Evolutionary conservation across 2,329 filamentous ascomycete genomes (phyloP).

Genomic region (Penicillium sp.): DNA sequence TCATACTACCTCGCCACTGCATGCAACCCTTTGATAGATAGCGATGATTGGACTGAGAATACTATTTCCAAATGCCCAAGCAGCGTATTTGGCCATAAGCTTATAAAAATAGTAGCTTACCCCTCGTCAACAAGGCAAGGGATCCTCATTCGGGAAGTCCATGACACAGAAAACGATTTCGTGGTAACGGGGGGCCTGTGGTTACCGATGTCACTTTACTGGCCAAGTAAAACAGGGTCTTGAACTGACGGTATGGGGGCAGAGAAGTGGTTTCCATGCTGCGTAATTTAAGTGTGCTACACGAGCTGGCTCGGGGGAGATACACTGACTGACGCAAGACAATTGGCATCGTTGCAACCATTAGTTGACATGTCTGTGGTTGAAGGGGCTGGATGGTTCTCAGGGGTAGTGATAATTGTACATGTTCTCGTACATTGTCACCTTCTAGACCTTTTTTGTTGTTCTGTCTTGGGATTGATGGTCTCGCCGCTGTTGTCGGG

Average conservation of each 20-base stretch:
- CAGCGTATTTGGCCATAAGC: not conserved
- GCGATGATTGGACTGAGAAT: no score
- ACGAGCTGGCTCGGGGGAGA: not conserved
- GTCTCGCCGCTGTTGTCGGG: not conserved
- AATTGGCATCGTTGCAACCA: conserved; percentile 3
- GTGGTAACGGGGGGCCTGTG: not conserved
- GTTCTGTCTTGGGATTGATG: not conserved
- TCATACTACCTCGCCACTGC: conserved; percentile 4
- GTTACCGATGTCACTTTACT: not conserved
- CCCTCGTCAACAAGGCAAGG: not conserved
- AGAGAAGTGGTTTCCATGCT: not conserved
- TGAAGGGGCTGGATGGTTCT: not conserved
- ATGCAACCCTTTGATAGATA: conserved; percentile 8
- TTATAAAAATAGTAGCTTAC: not conserved
- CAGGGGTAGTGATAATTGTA: not conserved
- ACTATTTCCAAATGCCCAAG: not conserved
- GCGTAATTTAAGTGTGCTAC: conserved; percentile 1
- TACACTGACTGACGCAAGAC: not conserved
- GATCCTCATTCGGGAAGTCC: not conserved
- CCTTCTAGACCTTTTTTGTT: not conserved
- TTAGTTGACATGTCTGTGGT: not conserved
- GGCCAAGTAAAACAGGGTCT: not conserved
- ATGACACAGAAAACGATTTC: not conserved
- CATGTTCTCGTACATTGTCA: not conserved
- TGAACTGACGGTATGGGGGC: not conserved